Evolutionary conservation across 2,329 filamentous ascomycete species (phyloP), one percentile per base, ranked within the genome.

Genomic region (Cordyceps pruinosa): DNA sequence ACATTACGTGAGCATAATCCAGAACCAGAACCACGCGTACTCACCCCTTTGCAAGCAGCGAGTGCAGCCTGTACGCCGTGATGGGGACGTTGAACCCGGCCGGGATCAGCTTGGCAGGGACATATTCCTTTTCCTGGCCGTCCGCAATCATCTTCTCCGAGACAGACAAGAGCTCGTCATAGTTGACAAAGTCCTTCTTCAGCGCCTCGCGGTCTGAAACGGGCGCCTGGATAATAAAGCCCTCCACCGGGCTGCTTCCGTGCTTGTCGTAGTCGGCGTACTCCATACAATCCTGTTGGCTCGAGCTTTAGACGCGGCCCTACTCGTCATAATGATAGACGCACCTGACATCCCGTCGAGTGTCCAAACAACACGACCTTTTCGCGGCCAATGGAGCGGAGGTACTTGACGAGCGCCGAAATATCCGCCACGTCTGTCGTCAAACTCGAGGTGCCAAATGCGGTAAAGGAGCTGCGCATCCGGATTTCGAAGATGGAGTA

Each of bases 161-260:
- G 10, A 76, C 65, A 1, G 73, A 69, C 10, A 85, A 64, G 56
- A 70, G 75, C 50, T 69, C 69, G 17, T 78, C 72, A 59, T 81
- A 71, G 6, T 76, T 71, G 5, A 74, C 65, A 50, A 83, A 72
- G 7, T 79, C 66, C 4, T 73, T 66, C 3, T 71, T 71, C 12
- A 88, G 66, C 0, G 79, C 81, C 68, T 95, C 87, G 30, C 90
- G 79, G 69, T 96, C 90, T 1, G 84, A 89, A 4, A 92, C 85
- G 0, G 89, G 85, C 0, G 87, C 90, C 69, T 96, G 91, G 56
- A 96, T 73, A 45, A 96, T 87, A 49, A 85, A 85, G 35, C 87
- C 91, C 59, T 94, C 83, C 2, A 96, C 73, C 0, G 82, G 80
- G 13, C 81, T 72, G 41, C 72, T 70, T 6, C 66, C 65, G 35